Evolutionary conservation across 31 red algal genomes (phyloP).

Genomic region (Asparagopsis taxiformis): DNA sequence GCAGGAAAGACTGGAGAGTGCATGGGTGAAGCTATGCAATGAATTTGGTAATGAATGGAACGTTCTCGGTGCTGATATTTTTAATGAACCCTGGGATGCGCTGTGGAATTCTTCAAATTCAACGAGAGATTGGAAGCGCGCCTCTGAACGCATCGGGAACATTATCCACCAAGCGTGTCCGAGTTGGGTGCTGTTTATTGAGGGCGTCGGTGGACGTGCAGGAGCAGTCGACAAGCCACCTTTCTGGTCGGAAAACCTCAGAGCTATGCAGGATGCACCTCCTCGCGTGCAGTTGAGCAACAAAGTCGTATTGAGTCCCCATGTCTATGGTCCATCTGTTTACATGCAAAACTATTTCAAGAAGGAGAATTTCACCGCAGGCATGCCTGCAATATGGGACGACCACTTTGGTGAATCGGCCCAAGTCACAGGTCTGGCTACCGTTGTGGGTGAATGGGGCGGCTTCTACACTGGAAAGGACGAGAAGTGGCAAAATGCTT

Average conservation of each 20-base stretch:
- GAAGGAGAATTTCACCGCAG: slow-evolving; percentile 20
- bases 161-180: slow-evolving; percentile 51
- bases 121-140: slow-evolving; percentile 42
- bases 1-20: slow-evolving; percentile 22
- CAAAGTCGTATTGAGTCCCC: slow-evolving; percentile 69
- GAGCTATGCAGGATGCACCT: slow-evolving; percentile 17
- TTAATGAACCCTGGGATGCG: slow-evolving; percentile 66
- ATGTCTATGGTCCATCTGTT: slow-evolving; percentile 79
- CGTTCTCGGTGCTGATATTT: slow-evolving; percentile 72
- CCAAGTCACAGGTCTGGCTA: slow-evolving; percentile 26
- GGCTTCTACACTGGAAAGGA: slow-evolving; percentile 46
- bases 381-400: slow-evolving; percentile 70
- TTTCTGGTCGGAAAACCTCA: slow-evolving; percentile 74
- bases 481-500: slow-evolving; percentile 35
- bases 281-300: slow-evolving; percentile 15
- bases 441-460: slow-evolving; percentile 73
- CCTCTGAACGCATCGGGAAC: slow-evolving; percentile 51
- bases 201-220: slow-evolving; percentile 52
- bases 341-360: slow-evolving; percentile 52
- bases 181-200: slow-evolving; percentile 55
- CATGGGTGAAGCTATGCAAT: slow-evolving; percentile 37
- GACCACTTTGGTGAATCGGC: slow-evolving; percentile 60
- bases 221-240: slow-evolving; percentile 5
- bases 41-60: slow-evolving; percentile 59
- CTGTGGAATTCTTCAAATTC: slow-evolving; percentile 43